These are phyloP conservation scores for Pichia membranifaciens DNA, from an alignment of 805 yeast species.

Conservation along the genomic window DNA sequence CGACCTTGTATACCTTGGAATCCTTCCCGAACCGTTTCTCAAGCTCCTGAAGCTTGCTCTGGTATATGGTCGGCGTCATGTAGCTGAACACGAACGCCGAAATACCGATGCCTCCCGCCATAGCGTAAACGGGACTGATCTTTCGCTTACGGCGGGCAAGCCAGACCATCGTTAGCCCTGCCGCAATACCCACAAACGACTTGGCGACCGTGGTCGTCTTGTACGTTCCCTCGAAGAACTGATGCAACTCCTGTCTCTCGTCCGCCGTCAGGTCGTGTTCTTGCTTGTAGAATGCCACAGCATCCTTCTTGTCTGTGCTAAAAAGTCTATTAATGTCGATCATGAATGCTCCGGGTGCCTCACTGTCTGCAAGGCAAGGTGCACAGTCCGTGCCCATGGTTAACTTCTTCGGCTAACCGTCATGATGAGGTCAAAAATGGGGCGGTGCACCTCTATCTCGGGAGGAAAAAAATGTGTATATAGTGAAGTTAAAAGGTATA, in stretches of 20 bases:
- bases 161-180: slow-evolving; percentile 40
- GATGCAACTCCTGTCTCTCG: slow-evolving; percentile 39
- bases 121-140: slow-evolving; percentile 36
- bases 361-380: too few species aligned
- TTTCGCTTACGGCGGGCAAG: slow-evolving; percentile 29
- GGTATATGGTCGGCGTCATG: slow-evolving; percentile 27
- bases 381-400: too few species aligned
- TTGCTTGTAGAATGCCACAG: slow-evolving; percentile 41
- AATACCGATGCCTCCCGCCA: slow-evolving; percentile 36
- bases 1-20: slow-evolving; percentile 18
- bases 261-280: slow-evolving; percentile 37
- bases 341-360: not conserved
- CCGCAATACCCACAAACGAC: slow-evolving; percentile 37
- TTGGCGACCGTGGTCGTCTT: slow-evolving; percentile 28
- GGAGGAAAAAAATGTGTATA: too few species aligned
- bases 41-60: slow-evolving; percentile 28
- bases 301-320: slow-evolving; percentile 34
- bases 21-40: slow-evolving; percentile 22
- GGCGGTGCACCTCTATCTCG: too few species aligned
- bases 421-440: too few species aligned
- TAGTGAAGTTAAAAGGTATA: too few species aligned
- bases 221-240: slow-evolving; percentile 33
- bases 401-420: too few species aligned
- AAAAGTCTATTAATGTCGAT: slow-evolving; percentile 10
- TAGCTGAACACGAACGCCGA: slow-evolving; percentile 32